Evolutionary conservation across 305 asterid genomes (phyloP), one percentile per base, ranked within the genome.

Genomic region (Ilex paraguariensis): DNA sequence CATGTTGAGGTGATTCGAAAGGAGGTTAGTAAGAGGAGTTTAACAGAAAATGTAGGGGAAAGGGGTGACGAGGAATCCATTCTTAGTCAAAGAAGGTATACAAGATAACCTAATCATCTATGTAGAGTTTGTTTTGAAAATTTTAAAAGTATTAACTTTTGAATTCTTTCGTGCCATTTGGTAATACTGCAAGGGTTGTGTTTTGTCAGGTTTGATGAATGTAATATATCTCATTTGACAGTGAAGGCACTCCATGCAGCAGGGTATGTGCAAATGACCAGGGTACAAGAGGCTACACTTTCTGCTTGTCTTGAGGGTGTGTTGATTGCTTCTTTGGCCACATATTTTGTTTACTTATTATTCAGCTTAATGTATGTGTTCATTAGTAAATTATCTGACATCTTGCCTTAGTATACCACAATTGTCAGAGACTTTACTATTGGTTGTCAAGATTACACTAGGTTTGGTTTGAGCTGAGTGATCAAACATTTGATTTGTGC

Each of bases 261-360:
- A 40, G 97, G 96, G 69, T 92, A 87, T 65, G 79, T 81, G 70
- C 95, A 87, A 74, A 87, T 92, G 95, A 92, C 96, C 21, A 77
- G 74, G 69, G 96, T 90, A 31, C 97, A 92, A 72, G 97, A 92
- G 73, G 94, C 96, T 56, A 84, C 95, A 21, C 85, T 92, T 64
- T 71, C 87, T 64, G 81, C 90, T 56, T 81, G 67, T 81, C 88
- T 84, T 40, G 94, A 92, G 16, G 97, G 97, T 92, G 56, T 53
- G 73, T 71, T n/a, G 45, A 10, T 65, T 66, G 10, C 44, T 40
- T 59, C 56, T 60, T 11, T 54, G 21, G 46, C 13, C 46, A 17
- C 32, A 56, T 44, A 13, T 56, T 8, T 54, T 48, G 48, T 7
- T 15, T 16, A 11, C 21, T 40, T 40, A 6, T 16, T 36, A 42